These are phyloP conservation scores for Andrographis paniculata DNA, from an alignment of 305 asterid species.

Conservation along the genomic window DNA sequence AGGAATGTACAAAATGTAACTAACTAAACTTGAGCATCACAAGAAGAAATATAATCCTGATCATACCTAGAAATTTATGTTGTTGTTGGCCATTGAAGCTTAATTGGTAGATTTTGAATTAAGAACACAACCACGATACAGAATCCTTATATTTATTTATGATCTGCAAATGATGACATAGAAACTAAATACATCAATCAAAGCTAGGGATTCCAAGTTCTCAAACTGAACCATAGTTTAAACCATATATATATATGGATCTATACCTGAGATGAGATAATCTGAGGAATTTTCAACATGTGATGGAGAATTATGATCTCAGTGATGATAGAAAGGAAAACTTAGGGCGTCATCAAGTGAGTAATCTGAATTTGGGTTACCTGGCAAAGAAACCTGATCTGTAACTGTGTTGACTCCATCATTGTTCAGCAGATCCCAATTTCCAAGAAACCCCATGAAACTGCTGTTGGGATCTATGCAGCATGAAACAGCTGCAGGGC, in stretches of 20 bases:
- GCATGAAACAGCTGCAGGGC: slow-evolving; percentile 5
- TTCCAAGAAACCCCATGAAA: slow-evolving; percentile 38
- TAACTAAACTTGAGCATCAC: no score
- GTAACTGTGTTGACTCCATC: slow-evolving; percentile 15
- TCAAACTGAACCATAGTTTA: no score
- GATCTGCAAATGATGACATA: slow-evolving; percentile 11
- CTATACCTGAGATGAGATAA: not conserved
- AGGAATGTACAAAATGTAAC: not conserved
- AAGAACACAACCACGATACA: slow-evolving; percentile 2
- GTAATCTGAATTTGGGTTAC: slow-evolving; percentile 16
- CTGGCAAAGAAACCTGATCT: slow-evolving; percentile 21
- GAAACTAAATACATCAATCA: slow-evolving; percentile 19
- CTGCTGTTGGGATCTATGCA: slow-evolving; percentile 17
- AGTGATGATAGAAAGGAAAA: slow-evolving; percentile 29
- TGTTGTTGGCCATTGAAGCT: not conserved
- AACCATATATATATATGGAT: no score
- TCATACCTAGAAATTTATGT: slow-evolving; percentile 1
- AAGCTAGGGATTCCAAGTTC: slow-evolving; percentile 20
- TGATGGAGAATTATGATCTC: not conserved
- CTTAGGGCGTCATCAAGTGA: slow-evolving; percentile 10
- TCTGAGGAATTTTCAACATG: not conserved
- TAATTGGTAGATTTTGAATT: slow-evolving; percentile 9
- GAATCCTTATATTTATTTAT: slow-evolving; percentile 18
- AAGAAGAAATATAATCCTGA: not conserved
- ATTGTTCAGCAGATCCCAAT: slow-evolving; percentile 31